phyloP scores from a whole-genome alignment of 495 filamentous ascomycete species.

The Xylaria grammica region DNA sequence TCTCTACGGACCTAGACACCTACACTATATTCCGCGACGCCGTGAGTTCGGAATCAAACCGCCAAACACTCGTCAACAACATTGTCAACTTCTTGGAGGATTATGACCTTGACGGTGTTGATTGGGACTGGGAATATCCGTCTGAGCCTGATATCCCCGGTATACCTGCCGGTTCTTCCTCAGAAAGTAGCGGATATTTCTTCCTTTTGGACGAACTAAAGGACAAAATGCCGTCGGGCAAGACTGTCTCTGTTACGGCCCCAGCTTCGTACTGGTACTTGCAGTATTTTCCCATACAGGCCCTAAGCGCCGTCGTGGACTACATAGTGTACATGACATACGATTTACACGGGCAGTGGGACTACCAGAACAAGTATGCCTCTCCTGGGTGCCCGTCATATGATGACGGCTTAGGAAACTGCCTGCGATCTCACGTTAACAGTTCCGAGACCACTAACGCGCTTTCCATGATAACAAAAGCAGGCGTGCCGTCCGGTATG shows the following conservation, averaged over 20 bases:
- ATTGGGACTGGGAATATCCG: slow-evolving; percentile 53
- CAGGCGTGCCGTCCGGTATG: slow-evolving; percentile 47
- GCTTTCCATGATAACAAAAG: slow-evolving; percentile 57
- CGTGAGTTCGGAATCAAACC: slow-evolving; percentile 38
- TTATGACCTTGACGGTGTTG: slow-evolving; percentile 32
- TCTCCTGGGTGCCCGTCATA: slow-evolving; percentile 35
- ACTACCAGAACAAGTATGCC: slow-evolving; percentile 1
- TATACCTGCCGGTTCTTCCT: slow-evolving; percentile 26
- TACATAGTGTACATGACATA: slow-evolving; percentile 44
- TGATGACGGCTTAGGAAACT: slow-evolving; percentile 34
- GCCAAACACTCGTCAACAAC: slow-evolving; percentile 42
- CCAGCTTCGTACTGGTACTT: slow-evolving; percentile 37
- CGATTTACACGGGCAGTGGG: slow-evolving; percentile 33
- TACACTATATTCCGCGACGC: slow-evolving; percentile 47
- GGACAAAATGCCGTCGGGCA: slow-evolving; percentile 19
- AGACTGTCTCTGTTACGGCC: slow-evolving; percentile 35
- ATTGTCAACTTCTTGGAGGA: slow-evolving; percentile 39
- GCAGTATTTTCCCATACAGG: slow-evolving; percentile 26
- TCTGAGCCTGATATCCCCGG: slow-evolving; percentile 34
- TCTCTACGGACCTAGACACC: slow-evolving; percentile 42
- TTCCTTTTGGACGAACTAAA: slow-evolving; percentile 28
- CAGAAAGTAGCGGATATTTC: slow-evolving; percentile 31
- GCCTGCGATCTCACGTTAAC: slow-evolving; percentile 51
- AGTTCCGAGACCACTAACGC: slow-evolving; percentile 46
- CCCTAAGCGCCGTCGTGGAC: slow-evolving; percentile 32